Evolutionary conservation across 2,329 filamentous ascomycete genomes (phyloP).

Genomic region (Penicillium sp.): DNA sequence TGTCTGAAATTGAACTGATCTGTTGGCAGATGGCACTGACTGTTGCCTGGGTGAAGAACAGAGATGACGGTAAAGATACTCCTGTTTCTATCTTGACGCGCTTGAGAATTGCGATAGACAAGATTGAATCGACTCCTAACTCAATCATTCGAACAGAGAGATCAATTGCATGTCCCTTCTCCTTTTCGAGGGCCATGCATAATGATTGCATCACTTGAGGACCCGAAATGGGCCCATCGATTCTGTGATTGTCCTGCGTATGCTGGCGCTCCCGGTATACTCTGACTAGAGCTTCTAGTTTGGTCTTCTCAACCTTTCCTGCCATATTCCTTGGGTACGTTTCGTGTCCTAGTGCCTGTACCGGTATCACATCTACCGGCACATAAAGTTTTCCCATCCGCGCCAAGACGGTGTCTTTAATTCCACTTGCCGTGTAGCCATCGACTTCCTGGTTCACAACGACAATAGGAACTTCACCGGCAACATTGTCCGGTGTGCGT

Average conservation of each 20-base stretch:
- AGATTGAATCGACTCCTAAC: conserved; percentile 10
- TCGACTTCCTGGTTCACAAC: conserved; percentile 7
- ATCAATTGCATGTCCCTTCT: neutral
- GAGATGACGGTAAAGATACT: conserved; percentile 6
- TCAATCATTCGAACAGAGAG: conserved; percentile 6
- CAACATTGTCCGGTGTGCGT: conserved; percentile 3
- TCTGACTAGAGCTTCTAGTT: neutral
- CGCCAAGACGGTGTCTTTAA: conserved; percentile 6
- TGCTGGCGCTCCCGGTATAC: neutral
- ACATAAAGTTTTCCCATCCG: conserved; percentile 12
- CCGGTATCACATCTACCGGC: conserved; percentile 7
- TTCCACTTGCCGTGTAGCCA: neutral
- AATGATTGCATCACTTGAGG: neutral
- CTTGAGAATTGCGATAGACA: conserved; percentile 10
- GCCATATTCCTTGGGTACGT: conserved; percentile 3
- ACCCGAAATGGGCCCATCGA: neutral
- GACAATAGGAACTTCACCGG: conserved; percentile 11
- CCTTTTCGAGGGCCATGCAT: neutral
- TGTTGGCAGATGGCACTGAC: neutral
- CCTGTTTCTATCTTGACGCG: conserved; percentile 2
- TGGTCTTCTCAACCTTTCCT: conserved; percentile 9
- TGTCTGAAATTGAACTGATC: neutral
- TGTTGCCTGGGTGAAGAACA: conserved; percentile 10
- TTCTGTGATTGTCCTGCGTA: neutral
- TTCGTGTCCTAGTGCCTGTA: conserved; percentile 6